These are phyloP conservation scores for Picochlorum sp. DNA, from an alignment of 139 green algal species.

Conservation along the genomic window DNA sequence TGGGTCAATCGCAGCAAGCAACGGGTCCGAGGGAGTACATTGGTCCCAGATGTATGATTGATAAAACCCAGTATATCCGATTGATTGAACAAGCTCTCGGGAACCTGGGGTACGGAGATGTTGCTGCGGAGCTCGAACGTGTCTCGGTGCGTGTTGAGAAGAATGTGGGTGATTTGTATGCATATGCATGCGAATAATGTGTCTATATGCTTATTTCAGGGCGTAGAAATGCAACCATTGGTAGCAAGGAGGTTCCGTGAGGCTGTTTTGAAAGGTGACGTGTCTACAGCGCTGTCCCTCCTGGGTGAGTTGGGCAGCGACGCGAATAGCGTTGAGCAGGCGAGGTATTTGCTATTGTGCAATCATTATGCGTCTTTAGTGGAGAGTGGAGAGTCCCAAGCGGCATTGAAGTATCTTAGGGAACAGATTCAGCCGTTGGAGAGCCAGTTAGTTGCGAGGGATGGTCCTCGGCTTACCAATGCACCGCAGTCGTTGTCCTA, in stretches of 20 bases:
- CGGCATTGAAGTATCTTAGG: conserved; percentile 34
- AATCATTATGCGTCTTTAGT: conserved; percentile 52
- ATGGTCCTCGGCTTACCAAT: neutral
- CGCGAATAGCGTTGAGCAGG: conserved; percentile 9
- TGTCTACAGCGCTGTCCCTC: conserved; percentile 44
- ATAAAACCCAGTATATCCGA: conserved; percentile 55
- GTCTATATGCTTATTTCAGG: neutral
- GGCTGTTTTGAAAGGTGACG: conserved; percentile 47
- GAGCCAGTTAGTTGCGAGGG: neutral
- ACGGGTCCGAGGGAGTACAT: conserved; percentile 4
- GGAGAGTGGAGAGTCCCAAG: conserved; percentile 8
- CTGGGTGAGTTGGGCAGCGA: conserved; percentile 34
- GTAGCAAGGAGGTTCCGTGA: conserved; percentile 42
- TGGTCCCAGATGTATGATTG: conserved; percentile 10
- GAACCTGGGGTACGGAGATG: conserved; percentile 47
- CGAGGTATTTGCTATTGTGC: conserved; percentile 45
- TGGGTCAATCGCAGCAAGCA: neutral
- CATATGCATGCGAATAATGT: conserved; percentile 11
- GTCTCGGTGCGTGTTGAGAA: conserved; percentile 31
- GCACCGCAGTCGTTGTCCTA: conserved; percentile 22
- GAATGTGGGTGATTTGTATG: too few species aligned
- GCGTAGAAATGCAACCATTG: conserved; percentile 52
- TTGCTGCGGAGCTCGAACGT: conserved; percentile 40
- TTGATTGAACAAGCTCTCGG: conserved; percentile 65
- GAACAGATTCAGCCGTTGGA: conserved; percentile 36